A percentile compares a stretch with the other conserved stretches of the same genome.
These are phyloP conservation scores for Flaveria ramosissima DNA, from an alignment of 129 eudicot species.

Conservation along the genomic window DNA sequence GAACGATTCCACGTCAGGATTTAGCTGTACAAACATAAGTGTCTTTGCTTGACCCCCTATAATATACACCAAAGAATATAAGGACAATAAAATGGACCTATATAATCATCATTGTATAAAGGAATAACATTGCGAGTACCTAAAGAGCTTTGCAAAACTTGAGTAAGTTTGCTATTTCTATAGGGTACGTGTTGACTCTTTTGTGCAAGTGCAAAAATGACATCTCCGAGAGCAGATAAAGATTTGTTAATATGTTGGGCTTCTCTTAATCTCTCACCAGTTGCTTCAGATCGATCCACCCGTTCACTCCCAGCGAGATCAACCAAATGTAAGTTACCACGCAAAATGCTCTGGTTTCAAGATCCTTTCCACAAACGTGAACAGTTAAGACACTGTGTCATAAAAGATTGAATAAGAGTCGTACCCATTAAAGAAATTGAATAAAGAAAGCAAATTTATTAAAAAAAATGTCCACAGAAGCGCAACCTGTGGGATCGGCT, in stretches of 20 bases:
- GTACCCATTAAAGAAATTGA: background rate
- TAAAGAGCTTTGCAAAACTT: slow-evolving; percentile 86
- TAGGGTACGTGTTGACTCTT: slow-evolving; percentile 84
- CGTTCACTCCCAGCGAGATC: slow-evolving; percentile 97
- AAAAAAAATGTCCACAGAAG: background rate
- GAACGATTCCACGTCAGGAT: slow-evolving; percentile 77
- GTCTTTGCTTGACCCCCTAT: slow-evolving; percentile 96
- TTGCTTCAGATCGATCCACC: slow-evolving; percentile 86
- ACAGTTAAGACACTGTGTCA: slow-evolving; percentile 72
- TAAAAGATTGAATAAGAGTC: background rate
- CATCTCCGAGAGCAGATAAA: slow-evolving; percentile 89
- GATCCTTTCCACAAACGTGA: slow-evolving; percentile 79
- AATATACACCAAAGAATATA: slow-evolving; percentile 8
- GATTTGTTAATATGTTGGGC: slow-evolving; percentile 95
- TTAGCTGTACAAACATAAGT: slow-evolving; percentile 84
- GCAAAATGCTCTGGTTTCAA: slow-evolving; percentile 63
- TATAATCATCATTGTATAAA: background rate
- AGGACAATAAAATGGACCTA: background rate
- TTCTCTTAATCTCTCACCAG: slow-evolving; percentile 78
- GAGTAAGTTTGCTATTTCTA: slow-evolving; percentile 90
- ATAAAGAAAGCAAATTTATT: background rate
- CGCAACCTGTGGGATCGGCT: slow-evolving; percentile 88
- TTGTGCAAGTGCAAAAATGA: slow-evolving; percentile 82
- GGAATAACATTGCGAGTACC: slow-evolving; percentile 32
- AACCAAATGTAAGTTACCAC: slow-evolving; percentile 82